phyloP scores from a whole-genome alignment of 2,329 filamentous ascomycete genomes.

The Sporothrix euskadiensis region DNA sequence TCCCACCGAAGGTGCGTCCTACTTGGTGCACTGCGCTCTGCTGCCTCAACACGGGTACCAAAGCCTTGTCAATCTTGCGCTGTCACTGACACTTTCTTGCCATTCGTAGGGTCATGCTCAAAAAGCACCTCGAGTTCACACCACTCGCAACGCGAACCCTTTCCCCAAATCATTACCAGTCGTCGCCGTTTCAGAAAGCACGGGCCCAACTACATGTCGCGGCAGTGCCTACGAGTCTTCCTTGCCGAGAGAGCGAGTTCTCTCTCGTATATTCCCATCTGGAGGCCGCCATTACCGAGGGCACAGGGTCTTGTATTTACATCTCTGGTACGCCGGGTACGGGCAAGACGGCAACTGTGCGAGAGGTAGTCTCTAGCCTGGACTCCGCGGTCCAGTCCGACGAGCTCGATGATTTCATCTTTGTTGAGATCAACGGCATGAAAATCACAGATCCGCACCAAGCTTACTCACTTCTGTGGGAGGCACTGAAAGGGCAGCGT shows the following conservation, averaged over 20 bases:
- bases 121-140: constrained; percentile 92
- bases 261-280: constrained; percentile 89
- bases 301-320: constrained; percentile 94
- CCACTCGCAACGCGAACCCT: constrained; percentile 87
- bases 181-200: constrained; percentile 89
- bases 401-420: constrained; percentile 96
- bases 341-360: constrained; percentile 94
- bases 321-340: constrained; percentile 98
- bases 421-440: constrained; percentile 99
- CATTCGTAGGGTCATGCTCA: constrained; percentile 64
- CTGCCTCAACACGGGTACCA: background rate
- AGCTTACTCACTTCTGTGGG: constrained; percentile 92
- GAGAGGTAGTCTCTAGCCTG: constrained; percentile 86
- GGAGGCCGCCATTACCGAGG: constrained; percentile 89
- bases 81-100: background rate
- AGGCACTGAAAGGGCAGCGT: constrained; percentile 88
- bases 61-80: background rate
- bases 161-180: constrained; percentile 69
- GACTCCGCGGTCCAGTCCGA: constrained; percentile 86
- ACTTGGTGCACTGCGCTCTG: too few relatives aligned
- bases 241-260: constrained; percentile 91
- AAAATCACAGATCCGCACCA: constrained; percentile 98
- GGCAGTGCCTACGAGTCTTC: constrained; percentile 82
- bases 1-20: constrained; percentile 45
- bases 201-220: constrained; percentile 89